Evolutionary conservation across 139 green algal genomes (phyloP), one percentile per base, ranked within the genome.

Genomic region (Chlorella sp.): DNA sequence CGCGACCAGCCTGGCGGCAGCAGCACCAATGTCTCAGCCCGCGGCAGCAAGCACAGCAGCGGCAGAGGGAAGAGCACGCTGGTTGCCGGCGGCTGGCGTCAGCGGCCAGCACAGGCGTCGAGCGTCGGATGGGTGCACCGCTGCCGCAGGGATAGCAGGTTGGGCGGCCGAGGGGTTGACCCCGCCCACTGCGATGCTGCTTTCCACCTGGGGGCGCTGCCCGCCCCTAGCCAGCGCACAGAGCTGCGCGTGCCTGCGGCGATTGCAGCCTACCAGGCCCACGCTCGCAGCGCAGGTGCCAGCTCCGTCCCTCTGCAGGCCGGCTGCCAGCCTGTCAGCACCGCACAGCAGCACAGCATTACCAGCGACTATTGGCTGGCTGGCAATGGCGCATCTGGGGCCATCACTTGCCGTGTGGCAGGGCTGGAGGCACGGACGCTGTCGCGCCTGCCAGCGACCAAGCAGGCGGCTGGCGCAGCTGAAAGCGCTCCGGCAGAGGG

Each of bases 141-240:
- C 17, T 2, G 5, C 4, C 59, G 35, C 3, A 0, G 7, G 42
- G 64, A 74, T 45, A 43, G 55, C 66, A 31, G 23, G 29, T 43
- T 60, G 19, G 76, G 48, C 7, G 83, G 64, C 60, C 74, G 63
- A 51, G 46, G 82, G 21, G 55, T 65, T 2, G 61, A 84, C 46
- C 71, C 83, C 0, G 83, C 79, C 19, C 58, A 63, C 50, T n/a
- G 75, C 2, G 83, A 88, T 61, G 70, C 71, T 15, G 60, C 74
- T 46, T 83, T 88, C 55, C 83, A 88, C 63, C 70, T 86, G 63
- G 83, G 79, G 0, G 67, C 79, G 0, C 53, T 77, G 9, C 62
- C 61, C 1, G 60, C 64, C 23, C 31, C 25, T n/a, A 5, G 77
- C 68, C n/a, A 65, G 50, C 53, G 0, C 67, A 35, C 71, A 6